Base-by-base conservation (phyloP, 176 grass and related monocot species). In the Rhynchospora tenuis region DNA sequence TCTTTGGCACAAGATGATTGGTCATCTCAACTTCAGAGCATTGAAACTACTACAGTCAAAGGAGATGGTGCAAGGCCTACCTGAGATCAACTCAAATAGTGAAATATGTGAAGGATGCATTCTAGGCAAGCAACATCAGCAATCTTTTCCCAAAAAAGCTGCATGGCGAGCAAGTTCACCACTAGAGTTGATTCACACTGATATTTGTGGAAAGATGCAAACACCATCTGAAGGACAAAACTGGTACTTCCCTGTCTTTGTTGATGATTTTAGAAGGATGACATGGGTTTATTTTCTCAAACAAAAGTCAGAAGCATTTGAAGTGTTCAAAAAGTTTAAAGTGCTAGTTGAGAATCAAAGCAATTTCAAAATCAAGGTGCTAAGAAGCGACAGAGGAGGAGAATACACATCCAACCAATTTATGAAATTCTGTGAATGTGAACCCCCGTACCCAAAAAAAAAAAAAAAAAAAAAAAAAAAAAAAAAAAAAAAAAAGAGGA, bases 141-240 rank as follows among this genome's bases (percentile, higher is more conserved):
- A 44, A 50, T 75, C 71, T 20, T 75, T 75, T 75, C 71, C 71
- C 6, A 75, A 22, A n/a, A 19, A 61, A 22, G 71, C 38, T 22
- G 71, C 71, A 47, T 75, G 43, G 42, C 47, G 71, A 51, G 71
- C 71, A 46, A 75, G 47, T 10, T 43, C 71, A 52, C 42, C 71
- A 17, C 50, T 75, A 3, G 42, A 75, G 71, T 26, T 75, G 15
- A 47, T 75, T 4, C 71, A 75, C 71, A 75, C 71, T 2, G 71
- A 75, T 33, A 75, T 75, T 8, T 75, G 71, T 50, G 71, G 43
- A 75, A 75, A 75, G 28, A 75, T 75, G 71, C 71, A 75, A 75
- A 75, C 38, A 47, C 71, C 71, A 47, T 50, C 71, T 7, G 33
- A 75, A 75, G 71, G 42, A 33, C 71, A 75, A 48, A 75, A 75